These are phyloP conservation scores for Arthrocladium fulminans DNA, from an alignment of 2,329 filamentous ascomycete genomes.

Conservation along the genomic window DNA sequence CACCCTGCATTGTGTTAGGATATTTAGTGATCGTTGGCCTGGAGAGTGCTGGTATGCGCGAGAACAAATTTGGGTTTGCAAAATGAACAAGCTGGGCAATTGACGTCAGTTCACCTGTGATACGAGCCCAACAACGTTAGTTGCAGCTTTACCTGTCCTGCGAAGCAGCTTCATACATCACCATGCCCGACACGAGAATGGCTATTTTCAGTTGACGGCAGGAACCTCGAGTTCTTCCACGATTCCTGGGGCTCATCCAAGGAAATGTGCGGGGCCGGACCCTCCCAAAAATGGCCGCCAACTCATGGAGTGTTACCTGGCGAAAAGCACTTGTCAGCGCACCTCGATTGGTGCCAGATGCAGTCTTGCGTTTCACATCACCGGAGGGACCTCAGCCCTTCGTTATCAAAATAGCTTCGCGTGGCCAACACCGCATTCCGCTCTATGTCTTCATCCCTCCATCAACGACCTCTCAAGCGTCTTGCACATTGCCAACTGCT, in stretches of 20 bases:
- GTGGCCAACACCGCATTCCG: slow-evolving; percentile 19
- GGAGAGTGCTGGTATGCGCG: too few species aligned
- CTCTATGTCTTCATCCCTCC: slow-evolving; percentile 22
- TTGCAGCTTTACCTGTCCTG: too few species aligned
- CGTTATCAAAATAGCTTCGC: slow-evolving; percentile 19
- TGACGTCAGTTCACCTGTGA: too few species aligned
- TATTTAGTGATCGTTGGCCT: too few species aligned
- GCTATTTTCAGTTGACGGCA: too few species aligned
- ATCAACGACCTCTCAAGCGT: neutral
- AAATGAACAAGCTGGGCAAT: too few species aligned
- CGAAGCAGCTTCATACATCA: too few species aligned
- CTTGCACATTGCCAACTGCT: neutral
- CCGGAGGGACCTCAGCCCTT: slow-evolving; percentile 22
- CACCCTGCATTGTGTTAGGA: too few species aligned
- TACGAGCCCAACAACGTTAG: too few species aligned
- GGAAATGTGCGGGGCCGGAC: neutral
- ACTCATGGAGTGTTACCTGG: slow-evolving; percentile 13
- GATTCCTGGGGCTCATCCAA: too few species aligned
- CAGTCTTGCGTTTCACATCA: slow-evolving; percentile 19
- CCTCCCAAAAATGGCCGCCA: neutral
- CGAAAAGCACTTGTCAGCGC: slow-evolving; percentile 20
- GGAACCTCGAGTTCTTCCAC: neutral
- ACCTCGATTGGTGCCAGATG: slow-evolving; percentile 19
- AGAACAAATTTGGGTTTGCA: too few species aligned
- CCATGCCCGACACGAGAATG: too few species aligned